phyloP scores from a whole-genome alignment of 2,329 filamentous ascomycete genomes.

The Aspergillus thermomutatus region DNA sequence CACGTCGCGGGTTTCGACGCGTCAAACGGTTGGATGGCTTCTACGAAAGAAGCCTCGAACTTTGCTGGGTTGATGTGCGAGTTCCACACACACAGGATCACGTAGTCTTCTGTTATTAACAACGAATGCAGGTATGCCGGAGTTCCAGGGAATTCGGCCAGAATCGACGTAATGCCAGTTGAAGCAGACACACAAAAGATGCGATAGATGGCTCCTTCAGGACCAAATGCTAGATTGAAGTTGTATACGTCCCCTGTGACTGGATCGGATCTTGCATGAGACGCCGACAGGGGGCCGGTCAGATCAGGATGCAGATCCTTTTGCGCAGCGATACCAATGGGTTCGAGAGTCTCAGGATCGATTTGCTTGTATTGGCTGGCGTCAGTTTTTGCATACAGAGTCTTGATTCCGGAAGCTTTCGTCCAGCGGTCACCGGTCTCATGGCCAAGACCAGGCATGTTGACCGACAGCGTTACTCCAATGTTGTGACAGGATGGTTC shows the following conservation, averaged over 20 bases:
- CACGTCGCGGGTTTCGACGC: slow-evolving; percentile 57
- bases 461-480: slow-evolving; percentile 62
- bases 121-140: slow-evolving; percentile 80
- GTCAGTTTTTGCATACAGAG: slow-evolving; percentile 61
- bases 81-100: slow-evolving; percentile 70
- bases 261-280: slow-evolving; percentile 71
- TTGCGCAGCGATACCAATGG: slow-evolving; percentile 63
- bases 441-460: slow-evolving; percentile 57
- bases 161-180: slow-evolving; percentile 64
- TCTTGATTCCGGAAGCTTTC: slow-evolving; percentile 41
- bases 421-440: slow-evolving; percentile 22
- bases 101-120: slow-evolving; percentile 67
- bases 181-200: slow-evolving; percentile 63
- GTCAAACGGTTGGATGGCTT: slow-evolving; percentile 65
- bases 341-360: slow-evolving; percentile 69
- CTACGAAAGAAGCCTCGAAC: slow-evolving; percentile 46
- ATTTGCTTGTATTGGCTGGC: slow-evolving; percentile 56
- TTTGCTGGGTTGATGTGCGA: slow-evolving; percentile 55
- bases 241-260: slow-evolving; percentile 74
- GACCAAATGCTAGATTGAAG: slow-evolving; percentile 69
- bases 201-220: slow-evolving; percentile 56
- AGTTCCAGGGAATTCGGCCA: slow-evolving; percentile 60
- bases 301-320: slow-evolving; percentile 63
- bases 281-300: slow-evolving; percentile 63
- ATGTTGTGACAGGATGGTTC: slow-evolving; percentile 63